Base-by-base conservation (phyloP, 2,329 filamentous ascomycete species). In the Cytospora schulzeri region DNA sequence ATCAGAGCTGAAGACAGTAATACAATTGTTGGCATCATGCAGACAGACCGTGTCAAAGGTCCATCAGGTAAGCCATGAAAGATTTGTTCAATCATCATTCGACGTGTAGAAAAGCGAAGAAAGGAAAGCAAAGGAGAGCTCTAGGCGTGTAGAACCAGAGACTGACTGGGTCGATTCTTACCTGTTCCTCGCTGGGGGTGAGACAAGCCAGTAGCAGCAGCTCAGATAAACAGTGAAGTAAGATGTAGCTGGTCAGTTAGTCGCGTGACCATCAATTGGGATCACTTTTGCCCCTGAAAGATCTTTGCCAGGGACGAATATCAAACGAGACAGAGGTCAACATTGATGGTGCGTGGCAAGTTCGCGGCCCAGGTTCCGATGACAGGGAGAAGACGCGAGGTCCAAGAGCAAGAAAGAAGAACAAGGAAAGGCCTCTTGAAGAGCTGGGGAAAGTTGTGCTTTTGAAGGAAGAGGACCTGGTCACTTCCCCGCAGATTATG, bases 11-110 rank as follows among this genome's bases (percentile, higher is more conserved):
- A 60, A 33, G 53, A 48, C 55, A 35, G 33, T 59, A 54, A 59
- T 54, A 52, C 62, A 58, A 58, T 57, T 9, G 58, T 57, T 64
- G 66, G 66, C 66, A 68, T 68, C 66, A 68, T 15, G 22, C 26
- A n/a, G n/a, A n/a, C n/a, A 29, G 51, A 58, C 66, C 65, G 59
- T 65, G 58, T 65, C 60, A 60, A n/a, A 35, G n/a, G 64, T 62
- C 50, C 48, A 29, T 68, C 66, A 67, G 66, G 48, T 68, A 68
- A 68, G 66, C 66, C 66, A 68, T 68, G 65, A 59, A 67, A 67
- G 56, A 52, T 59, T 57, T 45, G 61, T 62, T 57, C 55, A 33
- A 56, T 66, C 66, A 66, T 62, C 55, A 57, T 31, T 14, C 26
- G 33, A 50, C 4, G 22, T 26, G 29, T 45, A 35, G 14, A 17